Evolutionary conservation across 192 early-diverging fungal genomes (phyloP).

Genomic region (Chytriomyces sp.): DNA sequence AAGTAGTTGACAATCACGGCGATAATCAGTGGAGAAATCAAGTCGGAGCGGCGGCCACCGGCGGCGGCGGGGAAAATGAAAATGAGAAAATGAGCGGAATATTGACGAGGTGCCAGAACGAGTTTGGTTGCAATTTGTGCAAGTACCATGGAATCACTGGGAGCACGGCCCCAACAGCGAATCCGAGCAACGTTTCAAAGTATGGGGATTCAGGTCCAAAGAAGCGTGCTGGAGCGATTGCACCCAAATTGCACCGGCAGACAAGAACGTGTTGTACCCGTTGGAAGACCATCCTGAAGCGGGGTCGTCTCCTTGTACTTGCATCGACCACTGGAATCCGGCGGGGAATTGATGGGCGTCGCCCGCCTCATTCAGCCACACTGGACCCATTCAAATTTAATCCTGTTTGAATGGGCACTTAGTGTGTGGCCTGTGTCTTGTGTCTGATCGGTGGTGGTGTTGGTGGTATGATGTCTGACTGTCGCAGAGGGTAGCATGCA

Average conservation of each 20-base stretch:
- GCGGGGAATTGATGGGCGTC: not conserved
- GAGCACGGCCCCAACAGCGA: slow-evolving; percentile 32
- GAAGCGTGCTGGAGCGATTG: slow-evolving; percentile 64
- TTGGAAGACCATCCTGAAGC: not conserved
- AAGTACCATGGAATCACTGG: slow-evolving; percentile 35
- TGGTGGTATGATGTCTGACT: too few relatives aligned
- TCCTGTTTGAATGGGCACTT: too few relatives aligned
- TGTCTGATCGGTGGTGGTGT: too few relatives aligned
- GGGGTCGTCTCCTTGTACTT: not conserved
- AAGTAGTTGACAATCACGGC: too few relatives aligned
- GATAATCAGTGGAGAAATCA: too few relatives aligned
- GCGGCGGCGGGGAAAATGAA: slow-evolving; percentile 15
- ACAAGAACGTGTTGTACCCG: slow-evolving; percentile 25
- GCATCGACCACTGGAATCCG: not conserved
- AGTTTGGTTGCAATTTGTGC: slow-evolving; percentile 27
- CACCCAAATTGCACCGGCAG: slow-evolving; percentile 39
- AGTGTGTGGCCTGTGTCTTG: too few relatives aligned
- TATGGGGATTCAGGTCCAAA: slow-evolving; percentile 48
- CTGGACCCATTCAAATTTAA: too few relatives aligned
- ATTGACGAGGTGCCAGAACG: slow-evolving; percentile 38
- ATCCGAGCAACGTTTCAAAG: slow-evolving; percentile 14
- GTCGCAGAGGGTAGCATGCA: too few relatives aligned
- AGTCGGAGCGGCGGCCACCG: too few relatives aligned
- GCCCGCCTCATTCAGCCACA: too few relatives aligned
- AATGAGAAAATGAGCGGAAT: too few relatives aligned